A percentile compares a stretch with the other conserved stretches of the same genome.
Evolutionary conservation across 164 flowering plant genomes (phyloP).

Genomic region (Nelumbo lutea): DNA sequence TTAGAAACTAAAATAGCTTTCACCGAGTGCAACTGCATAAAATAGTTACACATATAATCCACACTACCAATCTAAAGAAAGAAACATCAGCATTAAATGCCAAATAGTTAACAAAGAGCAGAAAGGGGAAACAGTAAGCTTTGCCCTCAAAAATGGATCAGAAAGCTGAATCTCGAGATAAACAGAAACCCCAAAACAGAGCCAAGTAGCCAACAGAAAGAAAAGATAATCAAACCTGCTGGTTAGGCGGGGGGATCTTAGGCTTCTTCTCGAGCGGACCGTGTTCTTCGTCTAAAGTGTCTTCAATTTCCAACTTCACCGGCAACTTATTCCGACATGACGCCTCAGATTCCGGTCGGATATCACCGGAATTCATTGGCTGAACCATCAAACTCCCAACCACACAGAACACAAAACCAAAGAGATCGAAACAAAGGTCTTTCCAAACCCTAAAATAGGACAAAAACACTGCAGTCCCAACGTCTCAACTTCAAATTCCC

Average conservation of each 20-base stretch:
- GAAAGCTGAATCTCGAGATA: not conserved
- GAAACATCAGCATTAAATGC: not conserved
- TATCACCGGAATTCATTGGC: constrained; percentile 47
- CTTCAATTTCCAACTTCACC: constrained; percentile 61
- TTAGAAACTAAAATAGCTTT: not conserved
- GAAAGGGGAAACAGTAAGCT: not conserved
- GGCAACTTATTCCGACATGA: constrained; percentile 27
- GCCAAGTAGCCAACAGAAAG: not conserved
- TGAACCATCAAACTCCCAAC: constrained; percentile 40
- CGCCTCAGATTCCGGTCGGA: constrained; percentile 32
- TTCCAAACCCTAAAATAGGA: constrained; percentile 2
- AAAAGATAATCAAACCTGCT: constrained; percentile 35
- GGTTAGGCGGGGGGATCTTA: constrained; percentile 23
- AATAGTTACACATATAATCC: too few species aligned
- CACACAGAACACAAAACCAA: not conserved
- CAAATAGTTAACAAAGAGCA: not conserved
- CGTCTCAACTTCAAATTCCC: too few species aligned
- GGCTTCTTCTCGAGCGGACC: constrained; percentile 47
- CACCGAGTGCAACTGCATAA: too few species aligned
- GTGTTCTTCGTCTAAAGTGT: constrained; percentile 45
- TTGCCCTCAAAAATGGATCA: not conserved
- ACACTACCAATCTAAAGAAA: not conserved
- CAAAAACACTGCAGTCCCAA: not conserved
- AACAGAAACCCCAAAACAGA: not conserved
- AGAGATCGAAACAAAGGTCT: not conserved